A percentile compares a stretch with the other conserved stretches of the same genome.
Conservation (phyloP, 495 filamentous ascomycete species). For the Podospora pseudopauciseta region DNA sequence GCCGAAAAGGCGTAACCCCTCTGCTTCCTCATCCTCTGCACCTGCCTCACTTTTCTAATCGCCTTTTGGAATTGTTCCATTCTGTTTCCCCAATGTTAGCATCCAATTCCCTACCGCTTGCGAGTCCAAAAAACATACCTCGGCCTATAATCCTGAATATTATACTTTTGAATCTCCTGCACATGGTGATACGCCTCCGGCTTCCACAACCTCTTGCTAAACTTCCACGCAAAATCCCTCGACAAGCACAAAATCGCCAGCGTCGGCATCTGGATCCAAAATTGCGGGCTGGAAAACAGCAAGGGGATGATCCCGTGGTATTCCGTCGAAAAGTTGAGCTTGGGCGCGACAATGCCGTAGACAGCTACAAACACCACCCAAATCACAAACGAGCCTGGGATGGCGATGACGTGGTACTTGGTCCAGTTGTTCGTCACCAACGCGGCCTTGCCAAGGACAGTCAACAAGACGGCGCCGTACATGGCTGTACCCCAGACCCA, state of each 20-base stretch:
- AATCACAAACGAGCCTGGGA: slow-evolving; percentile 86
- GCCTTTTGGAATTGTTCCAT: slow-evolving; percentile 99
- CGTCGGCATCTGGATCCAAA: slow-evolving; percentile 83
- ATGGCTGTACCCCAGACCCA: slow-evolving; percentile 96
- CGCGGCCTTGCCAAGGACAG: slow-evolving; percentile 91
- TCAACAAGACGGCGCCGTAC: slow-evolving; percentile 86
- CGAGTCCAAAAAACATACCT: slow-evolving; percentile 47
- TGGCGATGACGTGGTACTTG: slow-evolving; percentile 94
- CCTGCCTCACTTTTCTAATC: slow-evolving; percentile 96
- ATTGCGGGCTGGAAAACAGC: slow-evolving; percentile 76
- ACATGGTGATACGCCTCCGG: slow-evolving; percentile 97
- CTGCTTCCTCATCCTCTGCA: slow-evolving; percentile 99
- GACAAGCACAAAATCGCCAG: slow-evolving; percentile 81
- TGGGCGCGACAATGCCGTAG: slow-evolving; percentile 88
- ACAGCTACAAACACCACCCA: slow-evolving; percentile 89
- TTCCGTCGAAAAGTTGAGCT: slow-evolving; percentile 76
- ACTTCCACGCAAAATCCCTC: slow-evolving; percentile 81
- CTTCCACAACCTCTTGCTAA: slow-evolving; percentile 91
- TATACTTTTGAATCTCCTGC: slow-evolving; percentile 99
- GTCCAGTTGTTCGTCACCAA: slow-evolving; percentile 98
- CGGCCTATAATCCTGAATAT: slow-evolving; percentile 97
- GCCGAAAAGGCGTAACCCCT: slow-evolving; percentile 97
- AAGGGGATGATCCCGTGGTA: slow-evolving; percentile 77
- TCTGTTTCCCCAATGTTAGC: slow-evolving; percentile 39
- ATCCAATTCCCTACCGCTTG: not conserved